Conservation (phyloP, 352 stramenopile genomes). For the Pythium rishiriense region DNA sequence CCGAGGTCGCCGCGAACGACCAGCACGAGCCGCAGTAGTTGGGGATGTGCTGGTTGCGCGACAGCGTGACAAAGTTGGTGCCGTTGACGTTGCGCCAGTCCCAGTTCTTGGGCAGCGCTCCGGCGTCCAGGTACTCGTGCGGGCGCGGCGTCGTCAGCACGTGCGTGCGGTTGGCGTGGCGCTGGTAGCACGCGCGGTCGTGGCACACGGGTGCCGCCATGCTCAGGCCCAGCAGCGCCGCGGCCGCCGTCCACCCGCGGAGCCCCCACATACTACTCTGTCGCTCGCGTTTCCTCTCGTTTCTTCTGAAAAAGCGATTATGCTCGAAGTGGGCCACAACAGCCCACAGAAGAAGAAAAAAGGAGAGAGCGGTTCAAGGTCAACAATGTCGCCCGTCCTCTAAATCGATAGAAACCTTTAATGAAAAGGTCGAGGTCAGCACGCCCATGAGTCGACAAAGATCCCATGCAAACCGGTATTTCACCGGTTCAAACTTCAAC, state of each 20-base stretch:
- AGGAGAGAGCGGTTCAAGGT: neutral
- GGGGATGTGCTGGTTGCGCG: slow-evolving; percentile 85
- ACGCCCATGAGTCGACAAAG: slow-evolving; percentile 1
- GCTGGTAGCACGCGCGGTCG: slow-evolving; percentile 63
- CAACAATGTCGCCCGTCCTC: neutral
- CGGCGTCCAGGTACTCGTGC: slow-evolving; percentile 63
- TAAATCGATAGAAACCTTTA: neutral
- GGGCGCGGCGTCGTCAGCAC: slow-evolving; percentile 60
- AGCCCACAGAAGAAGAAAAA: neutral
- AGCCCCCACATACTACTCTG: neutral
- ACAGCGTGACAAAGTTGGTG: slow-evolving; percentile 82
- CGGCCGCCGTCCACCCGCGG: neutral
- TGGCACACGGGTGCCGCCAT: slow-evolving; percentile 3
- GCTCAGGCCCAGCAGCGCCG: slow-evolving; percentile 4
- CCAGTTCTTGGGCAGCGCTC: slow-evolving; percentile 90
- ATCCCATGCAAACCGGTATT: slow-evolving; percentile 20
- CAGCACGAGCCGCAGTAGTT: slow-evolving; percentile 91
- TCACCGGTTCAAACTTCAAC: slow-evolving; percentile 24
- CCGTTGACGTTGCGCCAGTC: slow-evolving; percentile 90
- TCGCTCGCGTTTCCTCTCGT: neutral
- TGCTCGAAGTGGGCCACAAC: neutral
- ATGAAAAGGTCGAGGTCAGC: neutral
- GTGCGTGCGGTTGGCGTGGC: slow-evolving; percentile 67
- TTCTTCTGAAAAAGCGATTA: neutral
- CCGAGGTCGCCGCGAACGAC: slow-evolving; percentile 84